These are phyloP conservation scores for Huntiella omanensis DNA, from an alignment of 2,329 filamentous ascomycete genomes.

Conservation along the genomic window DNA sequence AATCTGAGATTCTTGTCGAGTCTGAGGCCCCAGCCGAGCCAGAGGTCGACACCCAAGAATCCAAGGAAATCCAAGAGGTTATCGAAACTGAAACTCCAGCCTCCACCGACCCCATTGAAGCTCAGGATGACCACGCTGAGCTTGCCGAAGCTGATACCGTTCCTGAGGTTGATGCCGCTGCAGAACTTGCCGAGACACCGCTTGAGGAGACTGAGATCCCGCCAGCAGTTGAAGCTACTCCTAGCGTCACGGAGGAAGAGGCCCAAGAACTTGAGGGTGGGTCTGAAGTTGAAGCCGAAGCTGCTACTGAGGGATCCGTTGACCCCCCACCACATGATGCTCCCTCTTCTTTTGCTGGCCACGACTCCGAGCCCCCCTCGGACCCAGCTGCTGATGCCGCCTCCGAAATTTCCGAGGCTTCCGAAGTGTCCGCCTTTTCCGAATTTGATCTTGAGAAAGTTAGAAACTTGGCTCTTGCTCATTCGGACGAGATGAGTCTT, in stretches of 20 bases:
- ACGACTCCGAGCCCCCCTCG: background rate
- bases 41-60: too few species aligned
- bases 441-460: background rate
- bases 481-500: background rate
- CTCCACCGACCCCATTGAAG: background rate
- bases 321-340: background rate
- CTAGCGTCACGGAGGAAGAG: too few species aligned
- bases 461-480: background rate
- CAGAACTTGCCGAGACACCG: background rate
- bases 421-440: constrained; percentile 24
- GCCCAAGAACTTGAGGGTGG: too few species aligned
- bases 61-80: background rate
- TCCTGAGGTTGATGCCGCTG: background rate
- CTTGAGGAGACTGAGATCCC: background rate
- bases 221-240: background rate
- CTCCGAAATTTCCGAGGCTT: background rate
- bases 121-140: background rate
- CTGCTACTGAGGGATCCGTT: background rate
- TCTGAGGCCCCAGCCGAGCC: too few species aligned
- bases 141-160: background rate
- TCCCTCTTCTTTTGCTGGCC: background rate
- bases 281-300: background rate
- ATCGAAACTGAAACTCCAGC: background rate
- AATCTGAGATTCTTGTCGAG: too few species aligned
- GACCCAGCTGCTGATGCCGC: background rate